A percentile compares a stretch with the other conserved stretches of the same genome.
Evolutionary conservation across 306 rosid genomes (phyloP).

Genomic region (Ochetophila trinervis): DNA sequence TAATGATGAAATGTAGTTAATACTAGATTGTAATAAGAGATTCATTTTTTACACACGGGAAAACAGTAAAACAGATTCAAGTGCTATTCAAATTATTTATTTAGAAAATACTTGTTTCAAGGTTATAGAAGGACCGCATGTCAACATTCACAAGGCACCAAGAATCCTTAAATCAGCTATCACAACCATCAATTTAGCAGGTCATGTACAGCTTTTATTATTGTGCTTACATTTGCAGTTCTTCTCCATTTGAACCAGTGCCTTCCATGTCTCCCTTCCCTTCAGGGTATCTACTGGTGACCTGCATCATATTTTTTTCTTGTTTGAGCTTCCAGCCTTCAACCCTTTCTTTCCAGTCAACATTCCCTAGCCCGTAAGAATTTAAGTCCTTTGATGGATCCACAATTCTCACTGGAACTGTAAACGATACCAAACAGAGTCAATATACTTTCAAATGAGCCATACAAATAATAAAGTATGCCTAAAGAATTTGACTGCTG

Average conservation of each 20-base stretch:
- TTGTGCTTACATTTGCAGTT: constrained; percentile 76
- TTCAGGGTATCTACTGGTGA: constrained; percentile 69
- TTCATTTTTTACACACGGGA: not conserved
- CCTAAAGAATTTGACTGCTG: not conserved
- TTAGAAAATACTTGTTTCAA: no score
- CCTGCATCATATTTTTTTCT: constrained; percentile 74
- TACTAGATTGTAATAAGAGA: no score
- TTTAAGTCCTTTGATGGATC: constrained; percentile 94
- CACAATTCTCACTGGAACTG: constrained; percentile 91
- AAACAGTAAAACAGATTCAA: not conserved
- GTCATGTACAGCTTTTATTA: constrained; percentile 3
- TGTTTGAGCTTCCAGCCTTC: constrained; percentile 99
- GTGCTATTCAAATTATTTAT: not conserved
- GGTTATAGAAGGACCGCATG: no score
- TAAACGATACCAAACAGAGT: constrained; percentile 18
- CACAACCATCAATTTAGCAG: not conserved
- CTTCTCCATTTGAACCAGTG: constrained; percentile 98
- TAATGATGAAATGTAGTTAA: no score
- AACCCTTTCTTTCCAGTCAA: constrained; percentile 99
- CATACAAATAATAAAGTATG: constrained; percentile 19
- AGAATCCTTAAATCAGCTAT: not conserved
- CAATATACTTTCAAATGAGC: constrained; percentile 21
- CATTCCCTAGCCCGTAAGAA: constrained; percentile 95
- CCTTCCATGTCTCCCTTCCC: constrained; percentile 98
- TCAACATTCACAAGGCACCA: not conserved